A percentile compares a stretch with the other conserved stretches of the same genome.
Evolutionary conservation across 495 filamentous ascomycete species (phyloP).

Genomic region (Penicillium turbatum): DNA sequence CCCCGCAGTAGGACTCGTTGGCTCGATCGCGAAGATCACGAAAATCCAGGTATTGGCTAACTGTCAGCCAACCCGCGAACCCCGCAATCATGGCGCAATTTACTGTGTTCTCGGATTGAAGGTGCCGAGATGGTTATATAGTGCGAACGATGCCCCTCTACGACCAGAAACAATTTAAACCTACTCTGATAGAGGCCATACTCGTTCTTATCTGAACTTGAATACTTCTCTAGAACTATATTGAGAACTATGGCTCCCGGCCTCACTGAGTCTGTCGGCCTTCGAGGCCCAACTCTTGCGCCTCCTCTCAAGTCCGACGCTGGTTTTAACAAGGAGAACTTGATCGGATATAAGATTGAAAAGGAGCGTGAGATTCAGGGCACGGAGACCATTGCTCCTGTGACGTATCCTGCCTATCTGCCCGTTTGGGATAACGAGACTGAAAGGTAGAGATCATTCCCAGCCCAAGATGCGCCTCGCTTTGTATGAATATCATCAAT

Average conservation of each 20-base stretch:
- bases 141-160: background rate
- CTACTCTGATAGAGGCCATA: too few relatives aligned
- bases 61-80: background rate
- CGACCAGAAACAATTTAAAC: too few relatives aligned
- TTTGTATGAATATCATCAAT: background rate
- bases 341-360: conserved; percentile 48
- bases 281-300: conserved; percentile 32
- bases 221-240: background rate
- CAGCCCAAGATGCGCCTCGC: background rate
- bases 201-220: too few relatives aligned
- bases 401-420: conserved; percentile 67
- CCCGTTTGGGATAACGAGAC: conserved; percentile 66
- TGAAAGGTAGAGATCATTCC: conserved; percentile 24
- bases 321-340: conserved; percentile 61
- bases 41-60: background rate
- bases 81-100: conserved; percentile 20
- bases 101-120: conserved; percentile 6
- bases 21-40: background rate
- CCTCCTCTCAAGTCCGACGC: conserved; percentile 35
- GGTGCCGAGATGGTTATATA: conserved; percentile 12
- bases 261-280: conserved; percentile 42
- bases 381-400: conserved; percentile 44
- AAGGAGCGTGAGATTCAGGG: conserved; percentile 43
- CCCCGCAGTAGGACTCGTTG: background rate
- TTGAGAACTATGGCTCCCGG: conserved; percentile 43